These are phyloP conservation scores for Eucalyptus shirleyi DNA, from an alignment of 345 rosid species.

Conservation along the genomic window DNA sequence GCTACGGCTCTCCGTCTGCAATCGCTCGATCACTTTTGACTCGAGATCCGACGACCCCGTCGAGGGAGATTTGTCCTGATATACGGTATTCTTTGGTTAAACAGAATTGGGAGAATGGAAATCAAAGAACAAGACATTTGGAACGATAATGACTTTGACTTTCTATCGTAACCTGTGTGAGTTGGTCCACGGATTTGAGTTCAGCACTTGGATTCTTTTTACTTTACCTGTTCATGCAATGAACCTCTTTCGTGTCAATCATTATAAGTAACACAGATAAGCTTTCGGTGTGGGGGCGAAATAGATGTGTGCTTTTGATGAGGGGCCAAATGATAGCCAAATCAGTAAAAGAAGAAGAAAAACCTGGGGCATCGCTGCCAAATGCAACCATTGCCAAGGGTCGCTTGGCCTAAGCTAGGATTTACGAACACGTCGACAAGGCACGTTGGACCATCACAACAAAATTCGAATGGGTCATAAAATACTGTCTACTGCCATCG, in stretches of 20 bases:
- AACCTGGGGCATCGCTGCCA: background rate
- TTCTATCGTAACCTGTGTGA: background rate
- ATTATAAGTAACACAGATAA: background rate
- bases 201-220: background rate
- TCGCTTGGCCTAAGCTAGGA: background rate
- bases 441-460: background rate
- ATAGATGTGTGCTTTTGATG: background rate
- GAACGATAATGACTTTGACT: background rate
- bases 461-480: background rate
- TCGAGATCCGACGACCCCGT: background rate
- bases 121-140: background rate
- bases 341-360: background rate
- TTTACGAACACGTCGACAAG: background rate
- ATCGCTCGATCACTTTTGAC: background rate
- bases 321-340: background rate
- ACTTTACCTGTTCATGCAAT: background rate
- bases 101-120: background rate
- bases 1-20: background rate
- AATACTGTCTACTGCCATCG: background rate
- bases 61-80: background rate
- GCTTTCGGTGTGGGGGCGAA: background rate
- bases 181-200: background rate
- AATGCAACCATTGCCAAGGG: background rate
- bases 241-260: background rate
- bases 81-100: background rate